phyloP scores from a whole-genome alignment of 768 basidiomycete species.

The Mycena metata region DNA sequence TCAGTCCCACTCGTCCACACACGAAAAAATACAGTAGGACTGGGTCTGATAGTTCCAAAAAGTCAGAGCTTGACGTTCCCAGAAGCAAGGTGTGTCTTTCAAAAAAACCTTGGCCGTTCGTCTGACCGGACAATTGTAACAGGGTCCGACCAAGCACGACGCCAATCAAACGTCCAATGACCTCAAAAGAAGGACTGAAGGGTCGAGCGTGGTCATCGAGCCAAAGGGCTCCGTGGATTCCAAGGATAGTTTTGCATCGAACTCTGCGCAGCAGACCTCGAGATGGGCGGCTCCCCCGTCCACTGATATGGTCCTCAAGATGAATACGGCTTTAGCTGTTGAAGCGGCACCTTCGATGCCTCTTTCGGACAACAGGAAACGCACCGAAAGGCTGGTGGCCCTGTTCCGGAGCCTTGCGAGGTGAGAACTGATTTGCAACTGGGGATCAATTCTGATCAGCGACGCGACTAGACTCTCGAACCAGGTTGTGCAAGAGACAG shows the following conservation, averaged over 20 bases:
- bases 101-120: not conserved
- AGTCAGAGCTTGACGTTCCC: conserved; percentile 24
- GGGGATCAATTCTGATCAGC: conserved; percentile 29
- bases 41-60: conserved; percentile 28
- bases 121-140: conserved; percentile 5
- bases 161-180: conserved; percentile 24
- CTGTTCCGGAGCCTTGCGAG: conserved; percentile 59
- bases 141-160: conserved; percentile 26
- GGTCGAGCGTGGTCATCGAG: not conserved
- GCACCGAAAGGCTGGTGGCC: conserved; percentile 44
- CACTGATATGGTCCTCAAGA: conserved; percentile 17
- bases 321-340: not conserved
- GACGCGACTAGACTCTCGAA: conserved; percentile 56
- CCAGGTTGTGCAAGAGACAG: conserved; percentile 58
- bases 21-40: conserved; percentile 28
- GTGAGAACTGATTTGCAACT: conserved; percentile 39
- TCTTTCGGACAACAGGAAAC: conserved; percentile 24
- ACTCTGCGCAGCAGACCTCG: conserved; percentile 24
- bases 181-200: conserved; percentile 17
- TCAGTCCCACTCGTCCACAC: conserved; percentile 26
- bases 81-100: conserved; percentile 25
- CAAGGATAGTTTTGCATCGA: conserved; percentile 28
- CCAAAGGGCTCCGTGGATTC: conserved; percentile 26
- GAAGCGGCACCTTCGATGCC: conserved; percentile 5
- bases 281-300: conserved; percentile 17